Conservation (phyloP, 768 basidiomycete species). For the Phaffia tasmanica region DNA sequence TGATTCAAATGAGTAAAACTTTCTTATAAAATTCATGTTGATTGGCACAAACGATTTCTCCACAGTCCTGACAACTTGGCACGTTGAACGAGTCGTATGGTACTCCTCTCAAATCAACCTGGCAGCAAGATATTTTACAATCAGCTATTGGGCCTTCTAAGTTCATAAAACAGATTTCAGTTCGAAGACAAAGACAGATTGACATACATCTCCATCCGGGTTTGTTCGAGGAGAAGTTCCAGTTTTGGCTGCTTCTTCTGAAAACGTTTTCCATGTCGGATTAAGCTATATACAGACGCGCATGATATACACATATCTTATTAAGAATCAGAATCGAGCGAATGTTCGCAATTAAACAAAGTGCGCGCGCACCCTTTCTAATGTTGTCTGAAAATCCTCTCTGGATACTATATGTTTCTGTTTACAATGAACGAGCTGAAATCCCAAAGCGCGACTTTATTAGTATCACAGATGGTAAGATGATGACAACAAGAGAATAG, state of each 20-base stretch:
- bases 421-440: constrained; percentile 56
- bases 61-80: constrained; percentile 63
- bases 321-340: background rate
- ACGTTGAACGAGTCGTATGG: constrained; percentile 67
- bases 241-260: constrained; percentile 49
- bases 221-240: constrained; percentile 57
- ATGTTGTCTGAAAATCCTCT: constrained; percentile 58
- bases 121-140: background rate
- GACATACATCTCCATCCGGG: constrained; percentile 79
- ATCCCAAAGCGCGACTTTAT: background rate
- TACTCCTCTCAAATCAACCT: constrained; percentile 73
- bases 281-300: no score
- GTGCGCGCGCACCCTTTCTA: constrained; percentile 33
- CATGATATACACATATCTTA: no score
- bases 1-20: background rate
- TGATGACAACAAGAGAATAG: background rate
- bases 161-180: background rate
- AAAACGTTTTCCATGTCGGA: constrained; percentile 57
- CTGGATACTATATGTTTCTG: constrained; percentile 60
- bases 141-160: background rate
- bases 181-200: background rate
- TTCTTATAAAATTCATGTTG: background rate
- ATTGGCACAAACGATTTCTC: constrained; percentile 38
- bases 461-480: background rate
- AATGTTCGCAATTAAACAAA: background rate